Base-by-base conservation (phyloP, 2,329 filamentous ascomycete species). In the Aspergillus unguis region DNA sequence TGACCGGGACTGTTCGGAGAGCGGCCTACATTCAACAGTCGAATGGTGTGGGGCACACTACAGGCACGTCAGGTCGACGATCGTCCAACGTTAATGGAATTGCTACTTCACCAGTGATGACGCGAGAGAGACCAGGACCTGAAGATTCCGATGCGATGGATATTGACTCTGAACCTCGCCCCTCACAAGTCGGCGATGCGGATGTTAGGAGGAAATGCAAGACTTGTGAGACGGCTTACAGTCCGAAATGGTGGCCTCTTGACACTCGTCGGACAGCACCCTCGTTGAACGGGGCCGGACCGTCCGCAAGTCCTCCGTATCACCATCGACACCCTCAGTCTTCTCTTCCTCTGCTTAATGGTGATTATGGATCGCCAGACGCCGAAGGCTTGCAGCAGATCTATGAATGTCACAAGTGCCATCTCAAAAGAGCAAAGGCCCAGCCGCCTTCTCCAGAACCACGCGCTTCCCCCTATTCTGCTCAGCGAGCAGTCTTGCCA, bases 1-100 rank as follows among this genome's bases (percentile, higher is more conserved):
- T 96, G 62, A 96, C 92, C 2, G 94, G 94, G 28, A 96, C 92
- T 17, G 90, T 94, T 25, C 87, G 94, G 50, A 96, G 96, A 72
- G 92, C 94, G 25, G 94, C 90, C 54, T 80, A 94, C 67, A 64
- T 76, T 65, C 66, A 75, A 62, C 62, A 74, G 62, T 62, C 70
- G 52, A 61, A 75, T 60, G 63, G 70, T 56, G 46, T 68, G 26
- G 61, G 66, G 17, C 56, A 69, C 32, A 58, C 64, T 53, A 60
- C 56, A 8, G 52, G 58, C n/a, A 56, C 59, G 17, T 48, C 73
- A 54, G 65, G 71, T 61, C 77, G 84, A 52, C 80, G 83, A 55
- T 72, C 78, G 17, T 87, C 85, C 27, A 80, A 80, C 2, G 78
- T 77, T 27, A 77, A 77, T 54, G 71, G 67, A 6, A 43, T 58